Base-by-base conservation (phyloP, 805 yeast genomes). In the Ogataea minuta region DNA sequence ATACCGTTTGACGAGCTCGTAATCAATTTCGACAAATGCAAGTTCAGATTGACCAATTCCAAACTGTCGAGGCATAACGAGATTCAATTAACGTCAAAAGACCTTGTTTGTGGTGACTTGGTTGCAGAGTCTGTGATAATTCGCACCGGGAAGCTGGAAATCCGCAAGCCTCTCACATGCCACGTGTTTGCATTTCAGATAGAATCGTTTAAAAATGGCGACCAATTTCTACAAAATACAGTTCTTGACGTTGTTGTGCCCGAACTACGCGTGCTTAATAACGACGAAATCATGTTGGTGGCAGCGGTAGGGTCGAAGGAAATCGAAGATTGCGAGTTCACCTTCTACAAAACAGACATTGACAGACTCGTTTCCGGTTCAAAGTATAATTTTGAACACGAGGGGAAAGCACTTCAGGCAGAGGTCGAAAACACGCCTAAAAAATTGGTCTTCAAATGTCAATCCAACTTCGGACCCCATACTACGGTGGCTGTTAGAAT, bases 301-400 rank as follows among this genome's bases (percentile, higher is more conserved):
- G 53, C 50, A 1, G 19, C 28, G 2, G 44, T 51, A 10, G 63
- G 64, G 9, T 44, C 54, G 1, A 31, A 48, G 3, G 31, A 31
- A 2, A 26, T 57, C 3, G 17, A 28, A 3, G 28, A 52, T 23
- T 43, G 52, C 23, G 30, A 35, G 13, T 23, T 59, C 12, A 29
- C 41, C 2, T 55, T 61, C 14, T 45, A 36, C 31, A 59, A 61
- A 34, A 55, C 59, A 0, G 64, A 60, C 15, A 35, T 48, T 6
- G 63, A 60, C 36, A 47, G 63, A 34, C 27, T 60, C 11, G 54
- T 52, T 8, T 29, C 54, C 6, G 36, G 48, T 12, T 41, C 54
- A 4, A 23, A 23, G 3, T 60, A 43, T 31, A 10, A 14, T 6
- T 28, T 54, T 14, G 24, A 31, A 9, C 21, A 23, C 6, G 42